Conservation (phyloP, 345 rosid genomes). For the Theobroma cacao region DNA sequence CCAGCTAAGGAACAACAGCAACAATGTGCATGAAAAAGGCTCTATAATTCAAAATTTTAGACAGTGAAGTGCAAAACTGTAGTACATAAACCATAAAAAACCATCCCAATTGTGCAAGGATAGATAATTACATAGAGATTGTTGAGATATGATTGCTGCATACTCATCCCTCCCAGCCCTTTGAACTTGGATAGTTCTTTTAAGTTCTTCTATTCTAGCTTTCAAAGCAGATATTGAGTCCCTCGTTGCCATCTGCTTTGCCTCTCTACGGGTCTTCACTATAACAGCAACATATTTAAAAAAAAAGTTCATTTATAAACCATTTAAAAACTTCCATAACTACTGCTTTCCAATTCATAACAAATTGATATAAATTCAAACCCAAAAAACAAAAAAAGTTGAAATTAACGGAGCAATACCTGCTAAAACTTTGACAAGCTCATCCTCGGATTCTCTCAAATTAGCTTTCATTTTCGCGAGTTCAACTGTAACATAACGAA, state of each 20-base stretch:
- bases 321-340: background rate
- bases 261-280: slow-evolving; percentile 86
- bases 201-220: slow-evolving; percentile 55
- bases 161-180: slow-evolving; percentile 66
- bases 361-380: background rate
- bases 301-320: background rate
- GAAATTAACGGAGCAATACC: slow-evolving; percentile 32
- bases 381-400: background rate
- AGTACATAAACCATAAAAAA: background rate
- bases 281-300: slow-evolving; percentile 20
- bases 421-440: slow-evolving; percentile 70
- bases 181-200: slow-evolving; percentile 50
- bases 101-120: slow-evolving; percentile 1
- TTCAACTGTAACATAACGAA: slow-evolving; percentile 38
- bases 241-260: slow-evolving; percentile 57
- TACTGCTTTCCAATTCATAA: background rate
- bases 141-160: slow-evolving; percentile 48
- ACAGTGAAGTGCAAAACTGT: background rate
- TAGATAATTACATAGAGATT: slow-evolving; percentile 47
- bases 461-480: slow-evolving; percentile 49
- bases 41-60: background rate
- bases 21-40: background rate
- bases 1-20: background rate
- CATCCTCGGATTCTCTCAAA: slow-evolving; percentile 79
- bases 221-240: slow-evolving; percentile 63